A percentile compares a stretch with the other conserved stretches of the same genome.
Conservation (phyloP, 768 basidiomycete species). For the Xerocomus spinulosus region DNA sequence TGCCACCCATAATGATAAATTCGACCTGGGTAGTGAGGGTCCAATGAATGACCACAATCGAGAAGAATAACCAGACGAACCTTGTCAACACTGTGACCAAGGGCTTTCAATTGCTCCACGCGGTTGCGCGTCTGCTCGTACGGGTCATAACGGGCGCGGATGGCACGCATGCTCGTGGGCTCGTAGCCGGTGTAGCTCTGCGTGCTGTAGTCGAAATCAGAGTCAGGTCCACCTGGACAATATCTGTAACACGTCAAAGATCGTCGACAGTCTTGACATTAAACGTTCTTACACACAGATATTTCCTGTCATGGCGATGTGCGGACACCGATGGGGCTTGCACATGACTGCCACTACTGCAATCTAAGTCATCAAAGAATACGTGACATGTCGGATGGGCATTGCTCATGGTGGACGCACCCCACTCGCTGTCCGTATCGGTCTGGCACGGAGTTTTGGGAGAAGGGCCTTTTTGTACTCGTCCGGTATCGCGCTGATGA, state of each 20-base stretch:
- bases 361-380: conserved; percentile 48
- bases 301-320: conserved; percentile 99
- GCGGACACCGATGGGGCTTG: conserved; percentile 98
- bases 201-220: conserved; percentile 99
- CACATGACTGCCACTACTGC: conserved; percentile 99
- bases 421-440: conserved; percentile 94
- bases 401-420: conserved; percentile 42
- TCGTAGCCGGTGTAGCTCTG: conserved; percentile 95
- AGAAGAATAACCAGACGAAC: conserved; percentile 39
- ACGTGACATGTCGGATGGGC: background rate
- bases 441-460: conserved; percentile 87
- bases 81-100: conserved; percentile 99
- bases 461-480: conserved; percentile 91
- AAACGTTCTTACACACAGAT: conserved; percentile 81
- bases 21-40: conserved; percentile 52
- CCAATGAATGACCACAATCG: background rate
- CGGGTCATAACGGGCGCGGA: conserved; percentile 93
- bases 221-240: conserved; percentile 98
- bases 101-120: conserved; percentile 89
- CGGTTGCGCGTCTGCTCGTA: conserved; percentile 96
- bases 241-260: conserved; percentile 49
- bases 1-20: conserved; percentile 96
- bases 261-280: background rate
- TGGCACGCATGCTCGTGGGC: conserved; percentile 98
- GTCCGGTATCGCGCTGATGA: conserved; percentile 97